Percentiles rank a stretch among this genome's conserved stretches.
phyloP scores from a whole-genome alignment of 2,329 filamentous ascomycete genomes.

The Periconia sp. region DNA sequence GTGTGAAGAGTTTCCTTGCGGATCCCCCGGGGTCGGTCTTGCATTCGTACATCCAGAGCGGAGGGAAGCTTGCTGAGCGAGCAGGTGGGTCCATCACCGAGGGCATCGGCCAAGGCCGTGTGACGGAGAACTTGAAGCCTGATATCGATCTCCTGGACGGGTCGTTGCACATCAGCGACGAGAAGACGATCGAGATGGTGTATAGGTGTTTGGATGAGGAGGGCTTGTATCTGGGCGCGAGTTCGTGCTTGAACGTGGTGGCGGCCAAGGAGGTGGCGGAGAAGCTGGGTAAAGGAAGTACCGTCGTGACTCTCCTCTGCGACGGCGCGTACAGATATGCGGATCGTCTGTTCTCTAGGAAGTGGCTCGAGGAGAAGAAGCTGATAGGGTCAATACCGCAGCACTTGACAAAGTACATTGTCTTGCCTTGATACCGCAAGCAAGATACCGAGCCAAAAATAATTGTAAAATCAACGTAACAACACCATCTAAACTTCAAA shows the following conservation, averaged over 20 bases:
- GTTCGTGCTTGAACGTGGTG: conserved; percentile 90
- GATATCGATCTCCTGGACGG: conserved; percentile 85
- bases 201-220: conserved; percentile 96
- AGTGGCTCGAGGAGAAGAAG: conserved; percentile 87
- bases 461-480: background rate
- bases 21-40: conserved; percentile 93
- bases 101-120: conserved; percentile 92
- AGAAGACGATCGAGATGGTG: conserved; percentile 96
- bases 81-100: conserved; percentile 90
- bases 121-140: conserved; percentile 90
- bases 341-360: conserved; percentile 86
- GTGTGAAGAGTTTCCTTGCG: conserved; percentile 84
- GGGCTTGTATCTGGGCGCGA: conserved; percentile 91
- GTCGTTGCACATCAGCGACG: conserved; percentile 80
- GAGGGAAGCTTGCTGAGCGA: conserved; percentile 80
- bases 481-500: no score
- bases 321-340: conserved; percentile 98
- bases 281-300: conserved; percentile 84
- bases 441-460: background rate
- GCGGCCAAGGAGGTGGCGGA: conserved; percentile 92
- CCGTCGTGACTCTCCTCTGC: conserved; percentile 89
- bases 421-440: conserved; percentile 64
- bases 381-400: conserved; percentile 79
- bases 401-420: conserved; percentile 90
- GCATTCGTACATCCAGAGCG: conserved; percentile 86